Evolutionary conservation across 192 early-diverging fungal species (phyloP).

Genomic region (Backusella circina): DNA sequence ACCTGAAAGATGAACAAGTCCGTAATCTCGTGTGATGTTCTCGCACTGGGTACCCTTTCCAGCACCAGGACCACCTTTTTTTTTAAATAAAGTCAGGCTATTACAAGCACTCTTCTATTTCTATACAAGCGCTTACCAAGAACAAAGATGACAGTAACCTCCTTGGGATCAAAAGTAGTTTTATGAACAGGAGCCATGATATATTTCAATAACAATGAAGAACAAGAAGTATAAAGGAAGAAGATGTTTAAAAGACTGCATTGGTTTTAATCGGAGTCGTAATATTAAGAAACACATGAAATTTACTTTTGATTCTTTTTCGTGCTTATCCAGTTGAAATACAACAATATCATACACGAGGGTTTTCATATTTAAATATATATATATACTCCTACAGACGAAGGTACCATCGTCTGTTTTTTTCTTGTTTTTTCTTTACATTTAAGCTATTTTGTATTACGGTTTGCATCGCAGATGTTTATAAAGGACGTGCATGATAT

Average conservation of each 20-base stretch:
- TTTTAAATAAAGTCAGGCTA: neutral
- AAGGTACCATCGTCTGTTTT: neutral
- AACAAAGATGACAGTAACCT: constrained; percentile 30
- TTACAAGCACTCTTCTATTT: neutral
- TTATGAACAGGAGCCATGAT: neutral
- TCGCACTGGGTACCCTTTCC: constrained; percentile 97
- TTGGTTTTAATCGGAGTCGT: neutral
- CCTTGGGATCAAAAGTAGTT: constrained; percentile 17
- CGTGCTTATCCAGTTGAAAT: neutral
- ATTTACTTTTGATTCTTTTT: neutral
- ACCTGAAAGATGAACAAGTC: constrained; percentile 92
- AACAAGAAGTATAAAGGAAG: neutral
- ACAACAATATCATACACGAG: neutral
- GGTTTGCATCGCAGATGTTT: neutral
- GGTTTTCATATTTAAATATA: neutral
- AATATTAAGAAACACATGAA: neutral
- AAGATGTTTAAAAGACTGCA: neutral
- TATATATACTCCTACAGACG: neutral
- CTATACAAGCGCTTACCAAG: constrained; percentile 7
- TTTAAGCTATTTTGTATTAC: neutral
- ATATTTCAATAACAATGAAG: neutral
- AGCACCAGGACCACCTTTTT: constrained; percentile 67
- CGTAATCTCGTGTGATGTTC: constrained; percentile 81
- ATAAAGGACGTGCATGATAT: neutral
- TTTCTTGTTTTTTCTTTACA: neutral